Base-by-base conservation (phyloP, 2,329 filamentous ascomycete species). In the Colletotrichum scovillei region DNA sequence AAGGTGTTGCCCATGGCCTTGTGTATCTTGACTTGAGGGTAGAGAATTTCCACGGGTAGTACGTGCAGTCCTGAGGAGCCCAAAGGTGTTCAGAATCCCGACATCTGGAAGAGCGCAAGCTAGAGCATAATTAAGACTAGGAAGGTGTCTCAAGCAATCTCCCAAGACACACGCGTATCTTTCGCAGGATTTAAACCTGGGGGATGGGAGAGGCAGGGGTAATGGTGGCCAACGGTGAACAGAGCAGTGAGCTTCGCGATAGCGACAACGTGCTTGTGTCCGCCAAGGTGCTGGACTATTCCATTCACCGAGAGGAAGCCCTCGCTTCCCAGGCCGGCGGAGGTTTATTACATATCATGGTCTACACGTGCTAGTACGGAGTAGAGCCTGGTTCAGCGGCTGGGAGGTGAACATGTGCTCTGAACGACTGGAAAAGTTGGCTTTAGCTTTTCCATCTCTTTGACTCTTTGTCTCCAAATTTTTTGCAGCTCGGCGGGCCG, bases 161-260 rank as follows among this genome's bases (percentile, higher is more conserved):
- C 19, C 19, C 19, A 49, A 49, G 19, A 49, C 19, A 22, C 42
- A 49, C 42, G 42, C 42, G 42, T 49, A 49, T 49, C 53, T 56
- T 22, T 26, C 53, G 14, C 0, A 28, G 26, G 53, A 56, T 49
- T 26, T 28, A 56, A 56, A 24, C 53, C 53, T 28, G 26, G 53
- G 7, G 53, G 53, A 14, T 19, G 62, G n/a, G n/a, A 26, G 7
- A n/a, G 28, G 35, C 53, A 56, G 22, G 22, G 53, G 12, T 14
- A 19, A 19, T 3, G 16, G 5, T 16, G 24, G 5, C 9, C 26
- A 19, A 52, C 28, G 38, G 28, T 32, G 19, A 52, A 63, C 42
- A 52, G 62, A 64, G 62, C 49, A n/a, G 28, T 64, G 4, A 42
- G 62, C 28, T 64, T 42, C 49, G 7, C 62, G 49, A 63, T 35